A percentile compares a stretch with the other conserved stretches of the same genome.
Evolutionary conservation across 2,329 filamentous ascomycete species (phyloP).

Genomic region (Periconia macrospinosa): DNA sequence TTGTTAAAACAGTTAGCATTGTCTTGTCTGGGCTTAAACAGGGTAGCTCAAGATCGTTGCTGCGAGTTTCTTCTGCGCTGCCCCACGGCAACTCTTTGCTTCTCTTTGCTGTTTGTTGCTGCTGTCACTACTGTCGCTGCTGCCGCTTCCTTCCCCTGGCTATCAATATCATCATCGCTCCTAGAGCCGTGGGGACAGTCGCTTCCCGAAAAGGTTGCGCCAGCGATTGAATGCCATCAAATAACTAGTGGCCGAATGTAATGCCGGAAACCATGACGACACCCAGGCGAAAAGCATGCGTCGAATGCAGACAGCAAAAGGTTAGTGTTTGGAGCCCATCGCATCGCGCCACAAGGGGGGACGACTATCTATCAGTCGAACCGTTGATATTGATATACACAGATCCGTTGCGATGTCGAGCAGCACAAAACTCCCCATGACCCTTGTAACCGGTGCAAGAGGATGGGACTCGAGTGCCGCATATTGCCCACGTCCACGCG

Average conservation of each 20-base stretch:
- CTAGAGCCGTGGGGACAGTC: too few species aligned
- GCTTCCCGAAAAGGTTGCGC: too few species aligned
- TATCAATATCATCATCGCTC: background rate
- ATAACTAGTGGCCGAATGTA: background rate
- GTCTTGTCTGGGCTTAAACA: background rate
- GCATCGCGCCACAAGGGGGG: background rate
- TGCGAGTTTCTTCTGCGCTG: constrained; percentile 4
- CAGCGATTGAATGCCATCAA: background rate
- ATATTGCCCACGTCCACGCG: constrained; percentile 41
- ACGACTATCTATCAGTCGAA: constrained; percentile 14
- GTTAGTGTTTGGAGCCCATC: constrained; percentile 10
- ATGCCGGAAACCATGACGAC: constrained; percentile 22
- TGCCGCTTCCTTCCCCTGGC: constrained; percentile 1
- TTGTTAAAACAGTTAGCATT: background rate
- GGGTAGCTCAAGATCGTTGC: background rate
- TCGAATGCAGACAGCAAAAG: constrained; percentile 43
- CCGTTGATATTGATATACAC: background rate
- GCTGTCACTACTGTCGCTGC: constrained; percentile 13
- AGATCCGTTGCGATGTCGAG: constrained; percentile 44
- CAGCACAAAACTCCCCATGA: constrained; percentile 42
- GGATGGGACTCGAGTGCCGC: constrained; percentile 40
- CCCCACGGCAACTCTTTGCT: constrained; percentile 4
- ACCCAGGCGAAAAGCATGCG: constrained; percentile 40
- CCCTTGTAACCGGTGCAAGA: constrained; percentile 38
- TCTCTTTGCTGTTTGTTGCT: background rate